phyloP scores from a whole-genome alignment of 164 flowering plant genomes.

The Cinnamomum chago region DNA sequence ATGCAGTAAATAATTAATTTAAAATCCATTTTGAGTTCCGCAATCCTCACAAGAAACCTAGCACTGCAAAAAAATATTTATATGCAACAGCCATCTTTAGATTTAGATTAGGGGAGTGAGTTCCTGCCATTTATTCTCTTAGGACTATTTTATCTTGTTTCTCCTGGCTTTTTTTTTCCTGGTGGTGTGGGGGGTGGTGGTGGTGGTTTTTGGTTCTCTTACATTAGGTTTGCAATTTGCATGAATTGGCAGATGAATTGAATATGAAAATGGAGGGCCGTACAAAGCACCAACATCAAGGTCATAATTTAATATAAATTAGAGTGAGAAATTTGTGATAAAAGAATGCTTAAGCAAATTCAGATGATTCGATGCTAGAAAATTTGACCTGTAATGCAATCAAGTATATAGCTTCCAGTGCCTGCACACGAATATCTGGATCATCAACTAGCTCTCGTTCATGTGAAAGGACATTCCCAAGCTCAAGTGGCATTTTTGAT shows the following conservation, averaged over 20 bases:
- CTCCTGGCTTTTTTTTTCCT: no score
- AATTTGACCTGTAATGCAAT: slow-evolving; percentile 63
- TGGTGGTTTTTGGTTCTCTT: no score
- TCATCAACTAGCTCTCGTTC: slow-evolving; percentile 80
- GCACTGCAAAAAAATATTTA: not conserved
- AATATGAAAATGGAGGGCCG: no score
- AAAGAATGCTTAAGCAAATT: not conserved
- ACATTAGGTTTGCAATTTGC: no score
- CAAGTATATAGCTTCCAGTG: slow-evolving; percentile 81
- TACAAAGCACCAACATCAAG: not conserved
- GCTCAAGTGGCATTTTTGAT: slow-evolving; percentile 92
- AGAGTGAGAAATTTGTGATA: no score
- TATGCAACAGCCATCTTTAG: not conserved
- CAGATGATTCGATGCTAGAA: not conserved
- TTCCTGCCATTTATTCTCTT: no score
- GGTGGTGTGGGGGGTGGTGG: no score
- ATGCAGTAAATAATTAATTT: not conserved
- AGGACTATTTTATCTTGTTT: no score
- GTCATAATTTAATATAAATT: not conserved
- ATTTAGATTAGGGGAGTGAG: not conserved
- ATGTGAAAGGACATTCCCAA: slow-evolving; percentile 72
- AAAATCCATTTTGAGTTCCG: not conserved
- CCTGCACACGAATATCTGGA: slow-evolving; percentile 80
- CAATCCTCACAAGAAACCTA: not conserved
- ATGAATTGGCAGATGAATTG: no score